phyloP scores from a whole-genome alignment of 2,329 filamentous ascomycete species.

The Berkeleyomyces rouxiae region DNA sequence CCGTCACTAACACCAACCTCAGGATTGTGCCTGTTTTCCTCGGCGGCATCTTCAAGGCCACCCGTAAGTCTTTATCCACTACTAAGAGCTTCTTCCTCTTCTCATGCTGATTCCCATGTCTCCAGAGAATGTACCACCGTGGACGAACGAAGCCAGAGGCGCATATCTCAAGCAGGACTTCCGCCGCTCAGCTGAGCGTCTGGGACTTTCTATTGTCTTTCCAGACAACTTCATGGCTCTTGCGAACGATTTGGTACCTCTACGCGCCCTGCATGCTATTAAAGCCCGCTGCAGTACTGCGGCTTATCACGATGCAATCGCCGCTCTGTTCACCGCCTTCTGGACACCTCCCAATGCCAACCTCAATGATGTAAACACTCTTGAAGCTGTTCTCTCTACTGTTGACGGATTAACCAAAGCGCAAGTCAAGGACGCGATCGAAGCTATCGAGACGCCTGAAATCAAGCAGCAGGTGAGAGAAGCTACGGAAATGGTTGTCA shows the following conservation, averaged over 20 bases:
- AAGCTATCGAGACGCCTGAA: slow-evolving; percentile 23
- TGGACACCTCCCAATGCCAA: slow-evolving; percentile 44
- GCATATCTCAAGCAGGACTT: slow-evolving; percentile 32
- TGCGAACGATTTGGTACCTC: slow-evolving; percentile 34
- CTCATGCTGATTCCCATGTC: neutral
- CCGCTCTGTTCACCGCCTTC: slow-evolving; percentile 40
- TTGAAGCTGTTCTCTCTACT: slow-evolving; percentile 20
- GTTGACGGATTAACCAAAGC: too few species aligned
- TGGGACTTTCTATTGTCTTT: slow-evolving; percentile 22
- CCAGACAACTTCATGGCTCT: slow-evolving; percentile 29
- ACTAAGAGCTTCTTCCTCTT: neutral
- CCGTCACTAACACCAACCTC: neutral
- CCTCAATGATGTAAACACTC: slow-evolving; percentile 39
- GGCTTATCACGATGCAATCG: slow-evolving; percentile 36
- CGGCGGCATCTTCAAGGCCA: slow-evolving; percentile 44
- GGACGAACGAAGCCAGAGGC: slow-evolving; percentile 52
- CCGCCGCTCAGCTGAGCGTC: slow-evolving; percentile 23
- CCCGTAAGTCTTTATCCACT: slow-evolving; percentile 24
- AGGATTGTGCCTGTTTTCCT: slow-evolving; percentile 60
- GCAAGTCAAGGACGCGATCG: too few species aligned
- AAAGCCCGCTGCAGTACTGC: slow-evolving; percentile 36
- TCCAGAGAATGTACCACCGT: slow-evolving; percentile 58
- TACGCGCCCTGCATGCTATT: slow-evolving; percentile 50
- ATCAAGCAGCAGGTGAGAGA: slow-evolving; percentile 31
- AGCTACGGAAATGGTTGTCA: slow-evolving; percentile 44